phyloP scores from a whole-genome alignment of 768 basidiomycete genomes.

The Erythrobasidium yunnanense region DNA sequence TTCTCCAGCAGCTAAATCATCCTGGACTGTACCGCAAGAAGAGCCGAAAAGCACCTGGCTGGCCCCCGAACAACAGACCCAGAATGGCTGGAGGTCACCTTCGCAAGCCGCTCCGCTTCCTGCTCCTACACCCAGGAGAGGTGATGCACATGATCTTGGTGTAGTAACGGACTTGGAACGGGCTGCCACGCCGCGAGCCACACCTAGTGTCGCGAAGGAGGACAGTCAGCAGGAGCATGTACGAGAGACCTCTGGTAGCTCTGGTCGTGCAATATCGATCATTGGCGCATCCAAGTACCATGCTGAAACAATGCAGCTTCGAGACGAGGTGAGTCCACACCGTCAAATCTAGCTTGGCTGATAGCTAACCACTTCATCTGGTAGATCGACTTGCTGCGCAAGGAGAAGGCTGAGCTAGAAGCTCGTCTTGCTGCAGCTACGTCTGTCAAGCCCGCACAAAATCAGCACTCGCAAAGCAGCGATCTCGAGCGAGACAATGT shows the following conservation, averaged over 20 bases:
- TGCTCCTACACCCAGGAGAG: background rate
- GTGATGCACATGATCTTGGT: background rate
- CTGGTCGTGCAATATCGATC: background rate
- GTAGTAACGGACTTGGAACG: conserved; percentile 7
- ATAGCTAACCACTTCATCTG: no score
- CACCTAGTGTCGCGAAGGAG: no score
- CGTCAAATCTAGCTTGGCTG: background rate
- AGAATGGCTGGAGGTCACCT: background rate
- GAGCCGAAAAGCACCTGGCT: background rate
- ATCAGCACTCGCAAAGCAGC: background rate
- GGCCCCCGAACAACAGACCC: background rate
- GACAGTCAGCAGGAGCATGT: background rate
- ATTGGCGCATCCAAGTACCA: conserved; percentile 11
- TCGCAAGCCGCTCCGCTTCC: background rate
- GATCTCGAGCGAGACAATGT: background rate
- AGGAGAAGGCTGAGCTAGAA: no score
- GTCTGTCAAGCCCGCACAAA: no score
- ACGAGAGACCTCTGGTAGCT: background rate
- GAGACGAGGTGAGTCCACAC: conserved; percentile 4
- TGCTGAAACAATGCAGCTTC: background rate
- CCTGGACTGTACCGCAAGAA: background rate
- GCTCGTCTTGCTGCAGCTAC: no score
- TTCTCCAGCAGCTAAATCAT: no score
- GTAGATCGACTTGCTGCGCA: no score
- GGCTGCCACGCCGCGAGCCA: conserved; percentile 7